Evolutionary conservation across 2,329 filamentous ascomycete genomes (phyloP), one percentile per base, ranked within the genome.

Genomic region (Alternaria sp.): DNA sequence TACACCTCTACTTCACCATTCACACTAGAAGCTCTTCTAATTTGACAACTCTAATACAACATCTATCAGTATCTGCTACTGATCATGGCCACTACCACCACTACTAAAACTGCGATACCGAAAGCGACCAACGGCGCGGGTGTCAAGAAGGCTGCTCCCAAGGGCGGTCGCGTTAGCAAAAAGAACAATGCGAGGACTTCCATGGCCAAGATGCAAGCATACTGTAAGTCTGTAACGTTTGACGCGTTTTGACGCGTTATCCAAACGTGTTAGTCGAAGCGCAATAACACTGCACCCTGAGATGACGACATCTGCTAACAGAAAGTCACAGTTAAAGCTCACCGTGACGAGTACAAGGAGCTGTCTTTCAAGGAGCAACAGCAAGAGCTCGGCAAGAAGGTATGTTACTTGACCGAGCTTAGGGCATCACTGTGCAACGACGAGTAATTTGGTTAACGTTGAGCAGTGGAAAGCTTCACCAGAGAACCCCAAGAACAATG

Each of bases 181-280:
- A 70, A 66, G 46, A 59, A 62, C 34, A 75, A 74, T 14, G 70
- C 74, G 3, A 70, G 60, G 46, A 64, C 54, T 12, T 71, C 72
- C n/a, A 75, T 78, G 71, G 63, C 66, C 43, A 72, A 70, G 64
- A 78, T 78, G 75, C 75, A 78, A 57, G 70, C 67, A 30, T 78
- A 66, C 66, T 77, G 76, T 78, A 57, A 67, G 76, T 75, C 20
- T 14, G 14, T 24, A 22, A 26, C 20, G 3, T 52, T 61, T 51
- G 48, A 66, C 70, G 68, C 67, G 66, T 67, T 48, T 44, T 34
- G 41, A 57, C 53, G 54, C 66, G 58, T 63, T 52, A 64, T 56
- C 41, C 9, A 24, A 30, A 70, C 69, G 66, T 64, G 66, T 66
- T 61, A 7, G 9, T 22, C 36, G 30, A 36, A 16, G 47, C 51